Conservation (phyloP, 2,329 filamentous ascomycete species). For the Diaporthe amygdali region DNA sequence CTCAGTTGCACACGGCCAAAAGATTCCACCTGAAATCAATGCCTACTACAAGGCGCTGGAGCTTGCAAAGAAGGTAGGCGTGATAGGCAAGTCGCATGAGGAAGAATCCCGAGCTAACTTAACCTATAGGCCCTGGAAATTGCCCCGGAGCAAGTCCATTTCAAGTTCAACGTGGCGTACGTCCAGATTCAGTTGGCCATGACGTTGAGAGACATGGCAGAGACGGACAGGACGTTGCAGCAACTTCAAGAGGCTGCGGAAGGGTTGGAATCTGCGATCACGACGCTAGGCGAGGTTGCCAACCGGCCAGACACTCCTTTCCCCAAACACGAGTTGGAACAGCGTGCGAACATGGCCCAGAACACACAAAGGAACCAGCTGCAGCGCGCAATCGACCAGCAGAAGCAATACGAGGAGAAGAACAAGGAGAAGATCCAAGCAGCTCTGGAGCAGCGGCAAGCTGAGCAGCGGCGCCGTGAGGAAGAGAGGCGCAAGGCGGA, state of each 20-base stretch:
- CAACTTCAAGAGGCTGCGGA: constrained; percentile 82
- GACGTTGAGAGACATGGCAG: constrained; percentile 73
- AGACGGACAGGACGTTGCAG: constrained; percentile 76
- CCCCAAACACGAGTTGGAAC: constrained; percentile 87
- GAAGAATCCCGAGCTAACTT: constrained; percentile 32
- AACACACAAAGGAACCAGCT: constrained; percentile 95
- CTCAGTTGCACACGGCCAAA: constrained; percentile 42
- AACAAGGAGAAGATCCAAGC: constrained; percentile 88
- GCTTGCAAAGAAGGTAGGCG: constrained; percentile 67
- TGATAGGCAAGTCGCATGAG: background rate
- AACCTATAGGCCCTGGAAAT: constrained; percentile 69
- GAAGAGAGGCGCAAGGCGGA: constrained; percentile 73
- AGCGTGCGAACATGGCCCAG: constrained; percentile 94
- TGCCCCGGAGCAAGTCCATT: constrained; percentile 83
- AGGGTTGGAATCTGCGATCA: constrained; percentile 86
- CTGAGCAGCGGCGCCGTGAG: constrained; percentile 78
- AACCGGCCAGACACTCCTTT: constrained; percentile 76
- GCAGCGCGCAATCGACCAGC: constrained; percentile 80
- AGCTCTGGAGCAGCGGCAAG: constrained; percentile 80
- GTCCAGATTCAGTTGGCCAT: constrained; percentile 90
- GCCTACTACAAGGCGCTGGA: constrained; percentile 62
- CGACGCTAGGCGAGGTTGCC: constrained; percentile 68
- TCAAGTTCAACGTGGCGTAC: constrained; percentile 97
- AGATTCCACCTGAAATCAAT: constrained; percentile 50
- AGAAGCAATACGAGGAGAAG: constrained; percentile 90